phyloP scores from a whole-genome alignment of 2,329 filamentous ascomycete genomes.

The Sporothrix luriei region DNA sequence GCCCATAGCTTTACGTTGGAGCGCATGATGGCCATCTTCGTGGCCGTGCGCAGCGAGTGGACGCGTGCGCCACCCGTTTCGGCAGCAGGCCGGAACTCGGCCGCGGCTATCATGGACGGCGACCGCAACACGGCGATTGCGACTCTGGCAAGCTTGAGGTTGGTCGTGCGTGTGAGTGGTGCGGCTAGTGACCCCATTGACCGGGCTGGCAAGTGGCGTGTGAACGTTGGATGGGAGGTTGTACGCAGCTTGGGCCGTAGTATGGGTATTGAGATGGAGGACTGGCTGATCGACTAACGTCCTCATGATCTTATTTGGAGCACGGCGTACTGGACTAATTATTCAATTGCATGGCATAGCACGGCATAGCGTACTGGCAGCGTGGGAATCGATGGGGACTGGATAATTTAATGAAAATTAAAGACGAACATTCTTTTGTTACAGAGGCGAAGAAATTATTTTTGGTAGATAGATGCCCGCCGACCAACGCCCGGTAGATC shows the following conservation, averaged over 20 bases:
- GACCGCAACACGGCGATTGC: slow-evolving; percentile 68
- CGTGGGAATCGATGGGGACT: not conserved
- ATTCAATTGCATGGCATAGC: slow-evolving; percentile 11
- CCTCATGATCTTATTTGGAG: not conserved
- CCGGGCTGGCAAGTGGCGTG: slow-evolving; percentile 71
- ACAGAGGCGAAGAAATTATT: not conserved
- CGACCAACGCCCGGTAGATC: slow-evolving; percentile 19
- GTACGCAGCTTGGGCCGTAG: slow-evolving; percentile 69
- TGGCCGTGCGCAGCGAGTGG: slow-evolving; percentile 64
- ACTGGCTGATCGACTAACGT: slow-evolving; percentile 68
- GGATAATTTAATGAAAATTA: slow-evolving; percentile 8
- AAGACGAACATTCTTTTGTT: slow-evolving; percentile 10
- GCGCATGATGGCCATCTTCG: slow-evolving; percentile 75
- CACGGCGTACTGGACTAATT: not conserved
- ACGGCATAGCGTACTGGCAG: slow-evolving; percentile 2
- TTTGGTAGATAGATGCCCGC: not conserved
- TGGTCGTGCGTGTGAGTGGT: slow-evolving; percentile 68
- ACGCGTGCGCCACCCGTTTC: slow-evolving; percentile 41
- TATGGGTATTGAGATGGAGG: slow-evolving; percentile 76
- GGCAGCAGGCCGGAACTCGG: slow-evolving; percentile 33
- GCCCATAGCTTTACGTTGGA: slow-evolving; percentile 77
- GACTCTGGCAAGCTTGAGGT: slow-evolving; percentile 69
- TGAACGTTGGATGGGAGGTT: slow-evolving; percentile 78
- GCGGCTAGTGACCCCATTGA: slow-evolving; percentile 64
- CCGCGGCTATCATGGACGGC: slow-evolving; percentile 49